A percentile compares a stretch with the other conserved stretches of the same genome.
These are phyloP conservation scores for Bothriochloa decipiens DNA, from an alignment of 176 grass and related monocot species.

Conservation along the genomic window DNA sequence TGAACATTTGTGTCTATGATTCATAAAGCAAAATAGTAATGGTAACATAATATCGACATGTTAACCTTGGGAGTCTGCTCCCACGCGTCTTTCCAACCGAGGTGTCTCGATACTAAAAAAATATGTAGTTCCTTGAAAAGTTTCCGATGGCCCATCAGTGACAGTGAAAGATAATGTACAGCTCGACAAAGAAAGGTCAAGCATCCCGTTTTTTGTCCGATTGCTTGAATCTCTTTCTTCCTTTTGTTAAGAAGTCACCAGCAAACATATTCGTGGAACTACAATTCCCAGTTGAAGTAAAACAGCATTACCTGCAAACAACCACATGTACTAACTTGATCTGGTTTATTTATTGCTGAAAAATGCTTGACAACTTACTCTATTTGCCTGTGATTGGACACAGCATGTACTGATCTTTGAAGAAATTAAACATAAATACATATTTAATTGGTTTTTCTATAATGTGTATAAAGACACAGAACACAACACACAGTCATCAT, in stretches of 20 bases:
- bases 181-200: not conserved
- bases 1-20: too few relatives aligned
- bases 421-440: not conserved
- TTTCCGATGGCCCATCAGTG: not conserved
- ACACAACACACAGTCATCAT: not conserved
- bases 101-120: too few relatives aligned
- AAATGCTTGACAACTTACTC: not conserved
- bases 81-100: too few relatives aligned
- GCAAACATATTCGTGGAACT: not conserved
- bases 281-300: too few relatives aligned
- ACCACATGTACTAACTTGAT: too few relatives aligned
- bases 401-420: not conserved
- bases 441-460: not conserved
- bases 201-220: not conserved
- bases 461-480: not conserved
- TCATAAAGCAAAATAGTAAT: not conserved
- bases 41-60: not conserved
- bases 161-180: not conserved
- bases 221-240: not conserved
- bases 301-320: too few relatives aligned
- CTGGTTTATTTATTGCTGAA: not conserved
- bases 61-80: not conserved
- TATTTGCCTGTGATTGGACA: not conserved
- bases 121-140: not conserved
- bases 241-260: not conserved